Conservation (phyloP, 352 stramenopile species). For the Phytophthora cajani region DNA sequence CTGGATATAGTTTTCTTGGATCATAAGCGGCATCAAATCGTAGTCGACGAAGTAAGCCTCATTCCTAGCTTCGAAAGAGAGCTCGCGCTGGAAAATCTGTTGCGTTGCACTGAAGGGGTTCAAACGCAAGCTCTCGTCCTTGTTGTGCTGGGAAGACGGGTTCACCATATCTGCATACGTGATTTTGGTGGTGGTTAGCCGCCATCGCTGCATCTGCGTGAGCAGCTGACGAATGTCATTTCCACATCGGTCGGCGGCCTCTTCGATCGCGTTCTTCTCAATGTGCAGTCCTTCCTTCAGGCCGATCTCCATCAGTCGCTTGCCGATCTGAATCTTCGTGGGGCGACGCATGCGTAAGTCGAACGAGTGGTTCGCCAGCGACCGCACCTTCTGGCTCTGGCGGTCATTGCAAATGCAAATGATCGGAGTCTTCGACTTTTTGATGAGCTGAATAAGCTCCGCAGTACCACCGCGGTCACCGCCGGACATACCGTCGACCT, state of each 20-base stretch:
- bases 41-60: slow-evolving; percentile 99
- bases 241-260: slow-evolving; percentile 95
- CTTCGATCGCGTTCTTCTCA: slow-evolving; percentile 97
- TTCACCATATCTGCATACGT: slow-evolving; percentile 90
- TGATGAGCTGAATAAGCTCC: slow-evolving; percentile 99
- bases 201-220: slow-evolving; percentile 98
- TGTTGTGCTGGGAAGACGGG: slow-evolving; percentile 82
- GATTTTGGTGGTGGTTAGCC: slow-evolving; percentile 77
- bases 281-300: slow-evolving; percentile 90
- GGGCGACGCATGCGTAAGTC: slow-evolving; percentile 96
- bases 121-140: slow-evolving; percentile 94
- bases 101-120: slow-evolving; percentile 96
- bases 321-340: slow-evolving; percentile 93
- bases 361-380: slow-evolving; percentile 97
- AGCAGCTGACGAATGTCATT: slow-evolving; percentile 98
- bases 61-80: slow-evolving; percentile 87
- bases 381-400: slow-evolving; percentile 95
- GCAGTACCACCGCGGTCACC: slow-evolving; percentile 96
- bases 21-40: slow-evolving; percentile 96
- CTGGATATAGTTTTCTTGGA: slow-evolving; percentile 93
- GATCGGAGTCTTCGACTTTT: slow-evolving; percentile 98
- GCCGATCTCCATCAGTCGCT: slow-evolving; percentile 93
- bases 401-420: slow-evolving; percentile 99
- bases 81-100: slow-evolving; percentile 90
- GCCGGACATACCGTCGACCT: slow-evolving; percentile 99